Evolutionary conservation across 176 grass and related monocot genomes (phyloP).

Genomic region (Paspalum vaginatum): DNA sequence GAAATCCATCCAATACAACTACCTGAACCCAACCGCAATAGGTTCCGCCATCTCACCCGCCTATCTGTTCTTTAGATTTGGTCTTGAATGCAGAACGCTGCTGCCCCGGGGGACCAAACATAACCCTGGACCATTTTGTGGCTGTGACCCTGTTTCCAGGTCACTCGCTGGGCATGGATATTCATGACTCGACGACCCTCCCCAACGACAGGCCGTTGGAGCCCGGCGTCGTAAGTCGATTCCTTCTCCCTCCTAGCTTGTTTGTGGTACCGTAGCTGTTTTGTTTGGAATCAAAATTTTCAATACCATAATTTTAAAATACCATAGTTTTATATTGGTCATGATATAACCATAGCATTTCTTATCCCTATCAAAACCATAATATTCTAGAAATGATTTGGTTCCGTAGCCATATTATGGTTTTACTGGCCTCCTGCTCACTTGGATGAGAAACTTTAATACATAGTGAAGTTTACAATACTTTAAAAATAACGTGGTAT

Average conservation of each 20-base stretch:
- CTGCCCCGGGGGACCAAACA: slow-evolving; percentile 18
- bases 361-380: too few species aligned
- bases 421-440: too few species aligned
- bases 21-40: slow-evolving; percentile 96
- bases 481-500: too few species aligned
- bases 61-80: slow-evolving; percentile 28
- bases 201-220: slow-evolving; percentile 61
- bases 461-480: too few species aligned
- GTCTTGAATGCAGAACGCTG: slow-evolving; percentile 35
- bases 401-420: too few species aligned
- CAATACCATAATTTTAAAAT: too few species aligned
- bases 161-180: slow-evolving; percentile 92
- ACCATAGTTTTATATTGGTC: too few species aligned
- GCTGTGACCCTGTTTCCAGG: slow-evolving; percentile 50
- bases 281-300: too few species aligned
- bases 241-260: not conserved
- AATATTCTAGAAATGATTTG: too few species aligned
- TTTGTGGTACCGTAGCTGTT: too few species aligned
- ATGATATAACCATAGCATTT: too few species aligned
- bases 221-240: slow-evolving; percentile 78
- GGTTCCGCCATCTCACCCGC: slow-evolving; percentile 17
- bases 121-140: slow-evolving; percentile 14
- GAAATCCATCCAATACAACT: slow-evolving; percentile 65
- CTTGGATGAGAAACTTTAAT: too few species aligned
- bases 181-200: slow-evolving; percentile 74